Conservation (phyloP, 139 green algal species). For the Yamagishiella unicocca region DNA sequence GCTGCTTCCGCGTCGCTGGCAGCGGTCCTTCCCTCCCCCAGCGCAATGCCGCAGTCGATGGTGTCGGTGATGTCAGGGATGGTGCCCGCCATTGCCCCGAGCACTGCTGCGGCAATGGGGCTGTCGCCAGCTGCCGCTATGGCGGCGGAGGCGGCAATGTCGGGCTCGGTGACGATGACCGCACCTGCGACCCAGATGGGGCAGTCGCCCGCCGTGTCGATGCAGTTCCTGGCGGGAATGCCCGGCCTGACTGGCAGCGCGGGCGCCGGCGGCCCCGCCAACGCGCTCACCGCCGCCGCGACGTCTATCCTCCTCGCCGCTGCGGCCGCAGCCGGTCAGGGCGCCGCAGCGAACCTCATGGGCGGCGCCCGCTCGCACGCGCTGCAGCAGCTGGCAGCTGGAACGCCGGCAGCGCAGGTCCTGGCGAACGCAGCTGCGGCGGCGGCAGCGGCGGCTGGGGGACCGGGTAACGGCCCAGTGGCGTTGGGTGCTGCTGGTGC, state of each 20-base stretch:
- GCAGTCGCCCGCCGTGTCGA: not conserved
- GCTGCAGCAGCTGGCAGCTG: conserved; percentile 23
- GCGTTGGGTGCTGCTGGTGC: not conserved
- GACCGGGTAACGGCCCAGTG: not conserved
- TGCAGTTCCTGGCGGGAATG: conserved; percentile 26
- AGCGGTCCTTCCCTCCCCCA: too few species aligned
- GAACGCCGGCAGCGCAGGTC: conserved; percentile 3
- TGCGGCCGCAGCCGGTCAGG: not conserved
- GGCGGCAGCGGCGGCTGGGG: not conserved
- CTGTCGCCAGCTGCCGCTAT: too few species aligned
- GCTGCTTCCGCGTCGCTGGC: not conserved
- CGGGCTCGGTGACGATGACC: not conserved
- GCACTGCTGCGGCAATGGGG: too few species aligned
- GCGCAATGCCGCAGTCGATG: not conserved
- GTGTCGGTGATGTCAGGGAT: not conserved
- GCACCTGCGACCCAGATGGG: not conserved
- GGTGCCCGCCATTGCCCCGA: not conserved
- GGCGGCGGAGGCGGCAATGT: not conserved
- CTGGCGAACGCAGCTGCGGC: conserved; percentile 4
- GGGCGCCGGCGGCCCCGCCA: not conserved
- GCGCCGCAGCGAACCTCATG: not conserved
- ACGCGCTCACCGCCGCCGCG: not conserved
- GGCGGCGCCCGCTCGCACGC: not conserved
- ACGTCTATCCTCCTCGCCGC: conserved; percentile 16
- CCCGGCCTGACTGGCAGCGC: not conserved